Evolutionary conservation across 2,329 filamentous ascomycete genomes (phyloP).

Genomic region (Kalaharituber pfeilii): DNA sequence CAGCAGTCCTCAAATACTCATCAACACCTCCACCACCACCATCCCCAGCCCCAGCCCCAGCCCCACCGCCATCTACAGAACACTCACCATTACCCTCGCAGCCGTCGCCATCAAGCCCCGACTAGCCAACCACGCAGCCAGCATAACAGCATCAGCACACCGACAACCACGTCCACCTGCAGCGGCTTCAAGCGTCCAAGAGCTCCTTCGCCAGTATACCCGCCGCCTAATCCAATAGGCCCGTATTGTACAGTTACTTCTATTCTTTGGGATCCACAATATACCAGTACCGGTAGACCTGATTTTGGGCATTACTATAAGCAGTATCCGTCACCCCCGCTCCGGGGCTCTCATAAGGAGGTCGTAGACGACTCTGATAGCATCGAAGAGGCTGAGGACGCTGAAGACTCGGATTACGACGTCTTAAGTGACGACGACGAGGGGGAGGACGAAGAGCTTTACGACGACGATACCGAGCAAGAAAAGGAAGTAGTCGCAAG

Average conservation of each 20-base stretch:
- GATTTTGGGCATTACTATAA: constrained; percentile 10
- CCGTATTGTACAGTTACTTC: constrained; percentile 21
- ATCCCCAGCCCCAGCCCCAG: background rate
- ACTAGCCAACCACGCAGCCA: no score
- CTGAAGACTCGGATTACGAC: constrained; percentile 50
- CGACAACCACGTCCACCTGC: background rate
- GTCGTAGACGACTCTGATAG: constrained; percentile 36
- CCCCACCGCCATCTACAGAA: constrained; percentile 2
- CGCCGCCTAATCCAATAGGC: constrained; percentile 52
- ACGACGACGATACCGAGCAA: constrained; percentile 30
- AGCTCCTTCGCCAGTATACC: constrained; percentile 39
- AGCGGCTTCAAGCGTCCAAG: background rate
- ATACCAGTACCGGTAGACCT: constrained; percentile 8
- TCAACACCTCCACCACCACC: constrained; percentile 3
- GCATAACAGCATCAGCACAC: background rate
- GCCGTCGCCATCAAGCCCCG: background rate
- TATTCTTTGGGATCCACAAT: constrained; percentile 12
- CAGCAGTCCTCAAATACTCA: constrained; percentile 1
- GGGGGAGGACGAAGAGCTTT: constrained; percentile 34
- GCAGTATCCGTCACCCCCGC: constrained; percentile 50
- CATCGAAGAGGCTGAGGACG: constrained; percentile 69
- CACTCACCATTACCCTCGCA: constrained; percentile 2
- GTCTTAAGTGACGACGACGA: constrained; percentile 52
- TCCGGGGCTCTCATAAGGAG: constrained; percentile 29
- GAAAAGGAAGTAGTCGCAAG: constrained; percentile 26